phyloP scores from a whole-genome alignment of 169 alveolate species.

The Plasmodium yoelii region DNA sequence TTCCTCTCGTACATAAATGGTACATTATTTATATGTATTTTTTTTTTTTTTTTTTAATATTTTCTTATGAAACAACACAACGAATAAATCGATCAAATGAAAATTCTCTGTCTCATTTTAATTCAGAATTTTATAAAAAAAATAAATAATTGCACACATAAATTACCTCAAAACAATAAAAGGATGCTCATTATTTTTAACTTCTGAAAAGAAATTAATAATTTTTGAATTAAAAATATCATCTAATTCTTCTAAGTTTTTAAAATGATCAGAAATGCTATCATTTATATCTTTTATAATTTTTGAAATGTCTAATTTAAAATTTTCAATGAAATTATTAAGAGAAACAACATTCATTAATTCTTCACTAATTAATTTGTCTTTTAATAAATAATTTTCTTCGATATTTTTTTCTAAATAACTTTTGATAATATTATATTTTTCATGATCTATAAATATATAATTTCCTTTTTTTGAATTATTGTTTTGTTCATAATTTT shows the following conservation, averaged over 20 bases:
- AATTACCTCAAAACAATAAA: conserved; percentile 29
- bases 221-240: conserved; percentile 43
- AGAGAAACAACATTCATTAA: conserved; percentile 40
- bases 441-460: conserved; percentile 7
- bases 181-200: conserved; percentile 66
- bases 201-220: conserved; percentile 58
- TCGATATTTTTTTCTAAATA: conserved; percentile 53
- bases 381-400: conserved; percentile 41
- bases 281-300: conserved; percentile 55
- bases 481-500: neutral
- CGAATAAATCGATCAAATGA: neutral
- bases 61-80: too few species aligned
- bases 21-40: too few species aligned
- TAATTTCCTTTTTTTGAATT: neutral
- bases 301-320: conserved; percentile 35
- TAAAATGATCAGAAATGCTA: conserved; percentile 25
- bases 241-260: conserved; percentile 62
- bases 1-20: too few species aligned
- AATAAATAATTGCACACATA: neutral
- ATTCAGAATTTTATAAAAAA: neutral
- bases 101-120: neutral
- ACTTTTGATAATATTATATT: conserved; percentile 31
- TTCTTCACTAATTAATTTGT: conserved; percentile 58
- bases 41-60: too few species aligned
- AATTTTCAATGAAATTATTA: conserved; percentile 46